Evolutionary conservation across 163 green algal species (phyloP).

Genomic region (Chlamydomonas reinhardtii): DNA sequence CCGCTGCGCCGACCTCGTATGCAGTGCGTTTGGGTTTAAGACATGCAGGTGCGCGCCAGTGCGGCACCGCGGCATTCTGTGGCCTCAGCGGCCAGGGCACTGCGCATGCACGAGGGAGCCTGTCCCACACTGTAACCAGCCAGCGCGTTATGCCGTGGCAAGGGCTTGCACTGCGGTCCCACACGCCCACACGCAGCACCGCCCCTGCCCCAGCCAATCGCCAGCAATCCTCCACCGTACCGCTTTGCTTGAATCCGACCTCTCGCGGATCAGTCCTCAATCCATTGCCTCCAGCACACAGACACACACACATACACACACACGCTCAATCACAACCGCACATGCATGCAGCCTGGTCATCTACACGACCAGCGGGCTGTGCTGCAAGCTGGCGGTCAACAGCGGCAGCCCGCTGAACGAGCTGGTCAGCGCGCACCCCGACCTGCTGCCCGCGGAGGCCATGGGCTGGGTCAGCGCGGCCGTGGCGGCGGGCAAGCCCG

Average conservation of each 20-base stretch:
- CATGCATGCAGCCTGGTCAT: conserved; percentile 17
- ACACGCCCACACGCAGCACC: not conserved
- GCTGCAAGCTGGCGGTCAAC: conserved; percentile 37
- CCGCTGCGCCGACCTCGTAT: conserved; percentile 25
- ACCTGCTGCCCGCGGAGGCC: conserved; percentile 14
- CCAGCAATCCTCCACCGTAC: too few relatives aligned
- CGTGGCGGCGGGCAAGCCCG: not conserved
- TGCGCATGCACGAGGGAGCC: too few relatives aligned
- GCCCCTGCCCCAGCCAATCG: too few relatives aligned
- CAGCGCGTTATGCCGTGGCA: too few relatives aligned
- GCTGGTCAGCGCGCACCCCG: conserved; percentile 4
- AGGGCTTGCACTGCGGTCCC: not conserved
- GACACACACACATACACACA: not conserved
- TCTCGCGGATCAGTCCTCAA: too few relatives aligned
- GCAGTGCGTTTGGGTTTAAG: conserved; percentile 4
- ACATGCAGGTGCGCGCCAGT: conserved; percentile 9
- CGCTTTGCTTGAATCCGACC: too few relatives aligned
- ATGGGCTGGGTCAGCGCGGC: not conserved
- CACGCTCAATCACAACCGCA: too few relatives aligned
- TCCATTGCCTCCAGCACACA: not conserved
- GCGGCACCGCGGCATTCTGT: too few relatives aligned
- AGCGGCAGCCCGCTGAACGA: conserved; percentile 10
- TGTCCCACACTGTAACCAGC: too few relatives aligned
- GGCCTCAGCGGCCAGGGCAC: too few relatives aligned
- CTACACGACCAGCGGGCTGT: conserved; percentile 1